Evolutionary conservation across 345 rosid species (phyloP).

Genomic region (Combretum micranthum): DNA sequence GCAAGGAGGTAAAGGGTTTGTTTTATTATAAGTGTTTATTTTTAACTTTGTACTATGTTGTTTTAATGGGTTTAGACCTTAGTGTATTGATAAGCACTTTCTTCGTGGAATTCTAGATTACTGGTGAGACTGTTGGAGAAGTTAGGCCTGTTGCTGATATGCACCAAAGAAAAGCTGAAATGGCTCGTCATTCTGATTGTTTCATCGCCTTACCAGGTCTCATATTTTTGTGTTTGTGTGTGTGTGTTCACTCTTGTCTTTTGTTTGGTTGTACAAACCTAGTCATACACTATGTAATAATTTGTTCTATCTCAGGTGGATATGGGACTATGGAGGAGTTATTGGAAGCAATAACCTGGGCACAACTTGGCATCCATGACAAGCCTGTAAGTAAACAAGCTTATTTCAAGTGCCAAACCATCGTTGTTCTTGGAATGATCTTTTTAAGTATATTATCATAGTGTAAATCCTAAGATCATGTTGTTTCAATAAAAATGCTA

Average conservation of each 20-base stretch:
- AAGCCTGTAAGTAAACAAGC: slow-evolving; percentile 59
- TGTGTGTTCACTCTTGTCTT: slow-evolving; percentile 1
- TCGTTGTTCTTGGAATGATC: not conserved
- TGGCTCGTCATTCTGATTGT: slow-evolving; percentile 92
- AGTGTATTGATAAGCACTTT: not conserved
- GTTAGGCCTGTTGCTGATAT: slow-evolving; percentile 83
- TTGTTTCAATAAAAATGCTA: slow-evolving; percentile 16
- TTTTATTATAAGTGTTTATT: not conserved
- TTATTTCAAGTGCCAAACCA: not conserved
- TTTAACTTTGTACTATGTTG: not conserved
- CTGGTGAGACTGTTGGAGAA: slow-evolving; percentile 66
- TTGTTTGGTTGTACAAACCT: not conserved
- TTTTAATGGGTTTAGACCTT: not conserved
- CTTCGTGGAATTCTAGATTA: not conserved
- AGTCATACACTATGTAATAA: not conserved
- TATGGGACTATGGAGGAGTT: slow-evolving; percentile 93
- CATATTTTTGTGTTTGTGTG: not conserved
- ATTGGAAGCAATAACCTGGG: slow-evolving; percentile 86
- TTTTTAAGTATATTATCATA: not conserved
- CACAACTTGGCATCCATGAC: slow-evolving; percentile 93
- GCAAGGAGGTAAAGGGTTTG: slow-evolving; percentile 34
- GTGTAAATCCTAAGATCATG: not conserved
- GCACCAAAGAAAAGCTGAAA: slow-evolving; percentile 98
- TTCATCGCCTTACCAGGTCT: slow-evolving; percentile 95
- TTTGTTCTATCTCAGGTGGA: slow-evolving; percentile 46